Evolutionary conservation across 1,284 basidiomycete genomes (phyloP), one percentile per base, ranked within the genome.

Genomic region (Heterobasidion irregulare): DNA sequence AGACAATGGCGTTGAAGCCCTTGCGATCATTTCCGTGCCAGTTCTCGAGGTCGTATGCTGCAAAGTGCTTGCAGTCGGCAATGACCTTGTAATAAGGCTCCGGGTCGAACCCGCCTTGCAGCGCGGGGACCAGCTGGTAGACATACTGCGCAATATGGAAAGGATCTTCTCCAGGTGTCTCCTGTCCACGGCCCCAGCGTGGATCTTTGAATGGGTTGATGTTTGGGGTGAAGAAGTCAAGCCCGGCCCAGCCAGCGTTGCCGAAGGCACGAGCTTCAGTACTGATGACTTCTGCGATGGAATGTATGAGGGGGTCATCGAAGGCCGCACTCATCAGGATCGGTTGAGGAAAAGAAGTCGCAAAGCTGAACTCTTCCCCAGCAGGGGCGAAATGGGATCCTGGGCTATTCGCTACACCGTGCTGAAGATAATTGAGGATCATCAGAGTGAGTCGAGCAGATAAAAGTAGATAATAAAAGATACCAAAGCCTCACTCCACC

Each of bases 191-290:
- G 12, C 80, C 80, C 80, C 80, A 82, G 16, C 79, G 76, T 55
- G 80, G 80, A 59, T 82, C 80, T 59, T 76, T 77, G 71, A 82
- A 82, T 0, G 79, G 78, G 59, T 82, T 82, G 61, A 82, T 81
- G 55, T 82, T 82, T 2, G 80, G 80, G 0, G 79, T 80, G 64
- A 74, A 83, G 62, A 72, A 81, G 63, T 80, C 77, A 36, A 82
- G 66, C 0, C 79, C 79, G 10, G 78, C 73, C 15, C 68, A 70
- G 32, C 73, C 74, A 35, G 63, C 69, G 53, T 83, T 82, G 64
- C 76, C 78, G 69, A 81, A 82, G 0, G 79, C 79, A 15, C 80
- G 73, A 6, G 75, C 78, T 61, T 83, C 79, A 0, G 75, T 82
- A 56, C 79, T 77, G 60, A 81, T 72, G 38, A 79, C 65, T 2